These are phyloP conservation scores for Fraxinus nigra DNA, from an alignment of 305 asterid genomes.

Conservation along the genomic window DNA sequence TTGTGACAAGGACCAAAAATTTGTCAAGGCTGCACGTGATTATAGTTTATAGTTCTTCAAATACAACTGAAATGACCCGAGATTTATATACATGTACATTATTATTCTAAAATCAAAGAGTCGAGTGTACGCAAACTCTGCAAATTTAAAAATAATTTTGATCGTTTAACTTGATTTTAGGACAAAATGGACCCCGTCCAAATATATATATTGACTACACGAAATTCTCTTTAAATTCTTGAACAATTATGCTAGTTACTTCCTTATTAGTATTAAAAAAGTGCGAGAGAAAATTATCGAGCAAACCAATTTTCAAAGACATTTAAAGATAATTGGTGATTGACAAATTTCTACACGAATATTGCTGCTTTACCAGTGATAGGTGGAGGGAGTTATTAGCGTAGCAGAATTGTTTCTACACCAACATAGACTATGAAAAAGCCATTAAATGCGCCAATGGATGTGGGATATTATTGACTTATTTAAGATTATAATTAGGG, in stretches of 20 bases:
- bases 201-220: too few species aligned
- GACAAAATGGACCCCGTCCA: background rate
- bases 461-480: slow-evolving; percentile 24
- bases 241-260: too few species aligned
- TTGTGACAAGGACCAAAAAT: slow-evolving; percentile 26
- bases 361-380: too few species aligned
- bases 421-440: background rate
- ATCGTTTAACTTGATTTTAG: background rate
- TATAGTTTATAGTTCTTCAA: background rate
- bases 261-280: background rate
- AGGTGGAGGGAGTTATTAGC: too few species aligned
- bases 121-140: background rate
- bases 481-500: background rate
- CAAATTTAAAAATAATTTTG: background rate
- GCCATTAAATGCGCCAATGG: slow-evolving; percentile 38
- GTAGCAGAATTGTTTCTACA: too few species aligned
- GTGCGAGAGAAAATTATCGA: background rate
- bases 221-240: too few species aligned
- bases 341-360: background rate
- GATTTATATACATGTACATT: slow-evolving; percentile 1
- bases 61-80: slow-evolving; percentile 19
- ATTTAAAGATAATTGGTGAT: background rate
- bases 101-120: background rate
- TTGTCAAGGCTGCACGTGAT: slow-evolving; percentile 26
- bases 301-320: background rate